phyloP scores from a whole-genome alignment of 306 rosid genomes.

The Dryas octopetala region DNA sequence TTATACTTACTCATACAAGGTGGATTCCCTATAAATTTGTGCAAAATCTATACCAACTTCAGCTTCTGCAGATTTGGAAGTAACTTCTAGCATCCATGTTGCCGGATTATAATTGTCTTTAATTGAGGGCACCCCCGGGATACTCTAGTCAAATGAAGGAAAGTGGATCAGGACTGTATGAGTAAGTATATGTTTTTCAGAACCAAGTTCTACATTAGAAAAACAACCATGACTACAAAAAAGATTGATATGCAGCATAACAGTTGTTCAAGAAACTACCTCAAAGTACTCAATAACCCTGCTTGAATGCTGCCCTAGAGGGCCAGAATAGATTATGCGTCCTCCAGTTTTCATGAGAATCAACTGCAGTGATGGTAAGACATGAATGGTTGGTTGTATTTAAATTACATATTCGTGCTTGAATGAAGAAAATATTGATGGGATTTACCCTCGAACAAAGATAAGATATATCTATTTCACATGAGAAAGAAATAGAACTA shows the following conservation, averaged over 20 bases:
- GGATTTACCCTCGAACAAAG: too few relatives aligned
- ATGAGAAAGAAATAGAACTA: not conserved
- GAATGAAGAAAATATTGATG: not conserved
- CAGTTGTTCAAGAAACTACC: constrained; percentile 38
- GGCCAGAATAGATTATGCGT: constrained; percentile 60
- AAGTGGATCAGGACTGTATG: constrained; percentile 14
- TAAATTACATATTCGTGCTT: not conserved
- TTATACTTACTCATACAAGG: constrained; percentile 46
- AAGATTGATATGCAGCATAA: not conserved
- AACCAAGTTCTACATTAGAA: not conserved
- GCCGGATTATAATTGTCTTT: constrained; percentile 69
- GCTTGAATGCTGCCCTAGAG: constrained; percentile 58
- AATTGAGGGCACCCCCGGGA: constrained; percentile 61
- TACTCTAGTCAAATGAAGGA: constrained; percentile 39
- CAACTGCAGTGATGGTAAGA: constrained; percentile 53
- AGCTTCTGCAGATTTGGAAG: constrained; percentile 51
- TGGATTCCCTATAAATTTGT: constrained; percentile 46
- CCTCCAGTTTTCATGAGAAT: constrained; percentile 79
- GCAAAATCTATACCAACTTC: constrained; percentile 63
- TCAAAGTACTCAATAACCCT: constrained; percentile 64
- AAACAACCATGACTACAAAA: not conserved
- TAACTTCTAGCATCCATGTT: constrained; percentile 73
- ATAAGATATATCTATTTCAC: not conserved
- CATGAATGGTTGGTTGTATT: constrained; percentile 9
- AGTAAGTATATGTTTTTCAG: not conserved